A percentile compares a stretch with the other conserved stretches of the same genome.
phyloP scores from a whole-genome alignment of 495 filamentous ascomycete genomes.

The Trichoderma reesei region DNA sequence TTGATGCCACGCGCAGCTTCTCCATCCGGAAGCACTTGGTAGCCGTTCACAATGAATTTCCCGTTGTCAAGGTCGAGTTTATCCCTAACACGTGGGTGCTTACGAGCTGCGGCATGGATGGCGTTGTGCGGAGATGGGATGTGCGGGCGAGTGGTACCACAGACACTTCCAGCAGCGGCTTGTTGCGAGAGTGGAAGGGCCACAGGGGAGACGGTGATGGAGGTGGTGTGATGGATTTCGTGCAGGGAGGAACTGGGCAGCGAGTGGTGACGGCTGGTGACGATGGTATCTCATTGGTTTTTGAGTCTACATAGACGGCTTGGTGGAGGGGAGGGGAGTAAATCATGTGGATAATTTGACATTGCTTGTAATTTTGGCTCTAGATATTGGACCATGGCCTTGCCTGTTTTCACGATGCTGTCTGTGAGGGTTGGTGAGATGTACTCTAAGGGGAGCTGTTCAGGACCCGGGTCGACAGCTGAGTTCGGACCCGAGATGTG shows the following conservation, averaged over 20 bases:
- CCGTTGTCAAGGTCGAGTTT: slow-evolving; percentile 90
- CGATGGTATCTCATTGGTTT: slow-evolving; percentile 64
- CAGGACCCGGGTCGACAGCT: too few relatives aligned
- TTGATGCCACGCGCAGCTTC: slow-evolving; percentile 74
- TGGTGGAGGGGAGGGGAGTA: background rate
- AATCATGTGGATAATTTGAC: too few relatives aligned
- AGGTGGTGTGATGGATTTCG: slow-evolving; percentile 82
- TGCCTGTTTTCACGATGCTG: background rate
- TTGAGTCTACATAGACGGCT: slow-evolving; percentile 40
- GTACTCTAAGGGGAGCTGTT: too few relatives aligned
- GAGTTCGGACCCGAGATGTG: too few relatives aligned
- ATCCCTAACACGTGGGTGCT: slow-evolving; percentile 53
- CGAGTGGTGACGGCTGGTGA: slow-evolving; percentile 81
- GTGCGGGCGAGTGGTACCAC: slow-evolving; percentile 57
- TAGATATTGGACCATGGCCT: background rate
- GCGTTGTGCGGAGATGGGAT: slow-evolving; percentile 81
- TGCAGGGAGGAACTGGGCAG: slow-evolving; percentile 58
- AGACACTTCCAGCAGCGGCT: slow-evolving; percentile 45
- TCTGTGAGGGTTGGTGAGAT: too few relatives aligned
- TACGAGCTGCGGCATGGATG: slow-evolving; percentile 78
- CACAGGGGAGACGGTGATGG: slow-evolving; percentile 73
- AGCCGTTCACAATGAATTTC: slow-evolving; percentile 70
- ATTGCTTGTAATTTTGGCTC: background rate
- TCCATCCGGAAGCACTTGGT: slow-evolving; percentile 68
- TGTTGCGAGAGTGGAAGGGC: slow-evolving; percentile 72